phyloP scores from a whole-genome alignment of 768 basidiomycete genomes.

The Grammothele lineata region DNA sequence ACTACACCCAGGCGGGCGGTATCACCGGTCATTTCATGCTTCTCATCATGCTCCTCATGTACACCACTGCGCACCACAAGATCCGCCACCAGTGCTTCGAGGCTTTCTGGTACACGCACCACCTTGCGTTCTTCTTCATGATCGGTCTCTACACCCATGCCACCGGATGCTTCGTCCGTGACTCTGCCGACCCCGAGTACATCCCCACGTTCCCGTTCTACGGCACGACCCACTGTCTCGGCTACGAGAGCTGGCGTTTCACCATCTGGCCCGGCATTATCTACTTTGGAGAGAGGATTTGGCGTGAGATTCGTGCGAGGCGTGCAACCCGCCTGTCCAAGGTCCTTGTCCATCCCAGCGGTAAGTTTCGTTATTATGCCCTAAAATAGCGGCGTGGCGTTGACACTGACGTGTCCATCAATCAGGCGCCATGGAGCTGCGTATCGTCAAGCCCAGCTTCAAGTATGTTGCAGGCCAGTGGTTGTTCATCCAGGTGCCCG shows the following conservation, averaged over 20 bases:
- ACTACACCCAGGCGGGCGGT: conserved; percentile 87
- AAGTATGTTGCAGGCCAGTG: conserved; percentile 90
- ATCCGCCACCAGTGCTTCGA: conserved; percentile 90
- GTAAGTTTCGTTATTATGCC: conserved; percentile 36
- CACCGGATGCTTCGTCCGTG: conserved; percentile 93
- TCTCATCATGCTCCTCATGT: conserved; percentile 89
- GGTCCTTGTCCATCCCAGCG: conserved; percentile 86
- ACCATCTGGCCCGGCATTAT: conserved; percentile 89
- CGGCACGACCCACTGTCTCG: conserved; percentile 80
- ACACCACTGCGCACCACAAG: conserved; percentile 85
- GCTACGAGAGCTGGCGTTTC: conserved; percentile 88
- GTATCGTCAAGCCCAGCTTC: conserved; percentile 88
- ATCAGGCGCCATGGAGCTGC: conserved; percentile 90
- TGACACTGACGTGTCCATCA: too few relatives aligned
- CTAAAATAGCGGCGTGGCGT: too few relatives aligned
- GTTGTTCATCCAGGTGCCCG: conserved; percentile 87
- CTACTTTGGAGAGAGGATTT: conserved; percentile 86
- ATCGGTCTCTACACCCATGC: conserved; percentile 87
- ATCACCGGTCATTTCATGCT: conserved; percentile 96
- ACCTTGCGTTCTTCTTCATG: conserved; percentile 93
- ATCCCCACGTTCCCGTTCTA: conserved; percentile 81
- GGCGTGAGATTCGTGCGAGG: conserved; percentile 77
- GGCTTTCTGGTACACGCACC: conserved; percentile 96
- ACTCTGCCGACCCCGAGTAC: conserved; percentile 69
- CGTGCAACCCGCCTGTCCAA: conserved; percentile 75